These are phyloP conservation scores for Crithidia brevicula DNA, from an alignment of 208 protist genomes.

Conservation along the genomic window DNA sequence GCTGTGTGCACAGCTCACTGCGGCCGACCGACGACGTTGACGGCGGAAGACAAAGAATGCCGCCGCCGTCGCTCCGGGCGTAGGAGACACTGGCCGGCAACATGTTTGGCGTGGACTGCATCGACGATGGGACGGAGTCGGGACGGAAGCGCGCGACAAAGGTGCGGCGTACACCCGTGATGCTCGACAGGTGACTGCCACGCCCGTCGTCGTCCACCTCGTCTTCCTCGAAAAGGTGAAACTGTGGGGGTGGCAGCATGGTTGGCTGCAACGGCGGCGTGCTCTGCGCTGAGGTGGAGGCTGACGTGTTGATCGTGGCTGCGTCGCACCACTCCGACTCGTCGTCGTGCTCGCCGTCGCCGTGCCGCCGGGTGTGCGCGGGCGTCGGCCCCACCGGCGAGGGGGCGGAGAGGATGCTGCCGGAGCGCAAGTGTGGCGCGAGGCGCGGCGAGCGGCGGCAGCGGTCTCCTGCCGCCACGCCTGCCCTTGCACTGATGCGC, in stretches of 20 bases:
- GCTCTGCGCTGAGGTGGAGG: slow-evolving; percentile 30
- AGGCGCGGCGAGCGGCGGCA: not conserved
- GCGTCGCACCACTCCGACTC: slow-evolving; percentile 36
- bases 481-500: not conserved
- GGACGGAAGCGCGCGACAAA: slow-evolving; percentile 27
- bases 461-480: not conserved
- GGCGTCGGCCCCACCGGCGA: not conserved
- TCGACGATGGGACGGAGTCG: slow-evolving; percentile 30
- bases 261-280: slow-evolving; percentile 33
- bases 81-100: slow-evolving; percentile 20
- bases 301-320: slow-evolving; percentile 22
- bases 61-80: slow-evolving; percentile 35
- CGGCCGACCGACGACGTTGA: slow-evolving; percentile 24
- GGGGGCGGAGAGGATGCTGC: not conserved
- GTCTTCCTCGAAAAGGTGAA: slow-evolving; percentile 37
- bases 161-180: slow-evolving; percentile 17
- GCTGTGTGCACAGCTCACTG: slow-evolving; percentile 4
- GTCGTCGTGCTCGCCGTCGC: slow-evolving; percentile 21
- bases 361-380: not conserved
- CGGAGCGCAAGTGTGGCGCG: slow-evolving; percentile 6
- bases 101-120: slow-evolving; percentile 37
- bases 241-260: slow-evolving; percentile 21
- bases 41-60: slow-evolving; percentile 26
- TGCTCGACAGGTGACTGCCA: slow-evolving; percentile 9
- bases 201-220: slow-evolving; percentile 31